Percentiles rank a stretch among this genome's conserved stretches.
Conservation (phyloP, 768 basidiomycete species). For the Tulasnella sp. region DNA sequence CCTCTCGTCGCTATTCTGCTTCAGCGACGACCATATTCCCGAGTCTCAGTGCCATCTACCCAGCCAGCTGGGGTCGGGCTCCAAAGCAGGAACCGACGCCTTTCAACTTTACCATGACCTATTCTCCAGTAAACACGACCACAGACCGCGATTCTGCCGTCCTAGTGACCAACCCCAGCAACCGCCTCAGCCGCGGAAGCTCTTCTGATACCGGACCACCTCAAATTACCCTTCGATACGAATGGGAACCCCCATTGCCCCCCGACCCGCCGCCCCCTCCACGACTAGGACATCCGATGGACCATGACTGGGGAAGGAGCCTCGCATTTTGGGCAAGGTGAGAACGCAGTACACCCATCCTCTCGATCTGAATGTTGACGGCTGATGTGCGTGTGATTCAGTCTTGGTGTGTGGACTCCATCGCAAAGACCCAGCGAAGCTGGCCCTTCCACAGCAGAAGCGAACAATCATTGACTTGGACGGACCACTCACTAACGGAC, state of each 20-base stretch:
- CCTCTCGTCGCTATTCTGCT: background rate
- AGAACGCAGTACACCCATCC: background rate
- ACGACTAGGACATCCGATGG: background rate
- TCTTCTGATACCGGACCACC: background rate
- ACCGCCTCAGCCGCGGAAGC: slow-evolving; percentile 1
- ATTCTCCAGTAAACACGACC: background rate
- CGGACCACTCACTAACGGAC: background rate
- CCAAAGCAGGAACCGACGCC: background rate
- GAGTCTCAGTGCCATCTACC: background rate
- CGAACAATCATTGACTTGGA: background rate
- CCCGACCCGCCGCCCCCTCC: background rate
- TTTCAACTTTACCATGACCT: background rate
- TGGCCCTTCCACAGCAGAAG: background rate
- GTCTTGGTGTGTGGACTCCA: background rate
- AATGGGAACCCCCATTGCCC: background rate
- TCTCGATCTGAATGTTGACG: background rate
- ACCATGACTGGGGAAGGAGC: background rate
- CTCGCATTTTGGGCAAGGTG: background rate
- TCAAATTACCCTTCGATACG: background rate
- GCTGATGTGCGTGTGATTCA: background rate
- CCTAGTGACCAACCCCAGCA: background rate
- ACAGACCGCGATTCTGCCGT: background rate
- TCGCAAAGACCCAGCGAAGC: background rate
- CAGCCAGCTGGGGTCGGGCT: background rate
- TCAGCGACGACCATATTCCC: background rate